A percentile compares a stretch with the other conserved stretches of the same genome.
Evolutionary conservation across 2,329 filamentous ascomycete species (phyloP).

Genomic region (Trichoderma sp.): DNA sequence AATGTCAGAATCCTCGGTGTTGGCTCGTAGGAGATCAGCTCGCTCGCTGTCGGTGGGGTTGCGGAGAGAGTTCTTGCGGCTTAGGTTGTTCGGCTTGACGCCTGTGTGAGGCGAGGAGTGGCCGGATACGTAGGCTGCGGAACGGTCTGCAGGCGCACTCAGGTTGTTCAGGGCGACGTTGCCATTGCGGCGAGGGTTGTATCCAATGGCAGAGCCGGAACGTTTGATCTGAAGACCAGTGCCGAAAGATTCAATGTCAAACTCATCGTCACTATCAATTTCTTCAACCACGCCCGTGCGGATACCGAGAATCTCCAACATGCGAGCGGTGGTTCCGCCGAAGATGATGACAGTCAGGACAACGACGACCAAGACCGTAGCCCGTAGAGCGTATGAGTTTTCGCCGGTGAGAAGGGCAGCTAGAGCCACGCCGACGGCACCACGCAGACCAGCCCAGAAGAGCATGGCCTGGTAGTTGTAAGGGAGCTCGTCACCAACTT

Average conservation of each 20-base stretch:
- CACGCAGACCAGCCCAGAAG: slow-evolving; percentile 97
- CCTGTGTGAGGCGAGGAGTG: slow-evolving; percentile 53
- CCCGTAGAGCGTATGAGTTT: slow-evolving; percentile 81
- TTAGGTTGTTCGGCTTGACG: slow-evolving; percentile 52
- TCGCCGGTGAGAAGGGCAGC: slow-evolving; percentile 84
- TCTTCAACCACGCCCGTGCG: slow-evolving; percentile 95
- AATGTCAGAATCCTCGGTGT: slow-evolving; percentile 60
- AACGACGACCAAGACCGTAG: slow-evolving; percentile 96
- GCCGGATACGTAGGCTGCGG: slow-evolving; percentile 58
- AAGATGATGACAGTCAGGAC: slow-evolving; percentile 99
- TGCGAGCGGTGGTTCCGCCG: slow-evolving; percentile 92
- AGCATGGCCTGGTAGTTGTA: slow-evolving; percentile 99
- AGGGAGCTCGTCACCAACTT: slow-evolving; percentile 84
- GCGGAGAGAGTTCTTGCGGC: slow-evolving; percentile 55
- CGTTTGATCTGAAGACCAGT: slow-evolving; percentile 80
- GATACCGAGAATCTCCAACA: slow-evolving; percentile 97
- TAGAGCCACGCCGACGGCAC: slow-evolving; percentile 92
- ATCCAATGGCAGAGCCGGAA: slow-evolving; percentile 75
- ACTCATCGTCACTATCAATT: slow-evolving; percentile 96
- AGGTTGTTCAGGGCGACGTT: slow-evolving; percentile 63
- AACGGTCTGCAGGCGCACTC: slow-evolving; percentile 41
- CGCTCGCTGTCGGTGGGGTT: slow-evolving; percentile 56
- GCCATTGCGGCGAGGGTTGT: slow-evolving; percentile 69
- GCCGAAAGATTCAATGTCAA: slow-evolving; percentile 84
- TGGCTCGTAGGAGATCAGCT: slow-evolving; percentile 58